phyloP scores from a whole-genome alignment of 495 filamentous ascomycete genomes.

The Chaetomidium leptoderma region DNA sequence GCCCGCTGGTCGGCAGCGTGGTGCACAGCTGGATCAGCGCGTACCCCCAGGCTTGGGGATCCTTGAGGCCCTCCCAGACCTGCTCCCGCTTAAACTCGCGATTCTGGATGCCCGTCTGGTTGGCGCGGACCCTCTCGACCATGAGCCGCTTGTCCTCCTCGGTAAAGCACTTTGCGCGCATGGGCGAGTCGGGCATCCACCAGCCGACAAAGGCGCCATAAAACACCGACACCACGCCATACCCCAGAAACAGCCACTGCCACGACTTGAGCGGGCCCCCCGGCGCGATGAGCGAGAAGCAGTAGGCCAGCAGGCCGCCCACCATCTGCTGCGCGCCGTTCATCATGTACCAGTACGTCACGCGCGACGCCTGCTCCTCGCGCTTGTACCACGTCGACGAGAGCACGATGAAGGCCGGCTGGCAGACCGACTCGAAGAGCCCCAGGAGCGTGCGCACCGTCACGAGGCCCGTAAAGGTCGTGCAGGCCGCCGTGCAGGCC shows the following conservation, averaged over 20 bases:
- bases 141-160: slow-evolving; percentile 55
- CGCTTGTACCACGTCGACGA: slow-evolving; percentile 71
- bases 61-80: slow-evolving; percentile 44
- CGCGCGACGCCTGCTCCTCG: slow-evolving; percentile 59
- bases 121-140: slow-evolving; percentile 54
- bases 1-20: slow-evolving; percentile 62
- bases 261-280: slow-evolving; percentile 45
- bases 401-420: slow-evolving; percentile 57
- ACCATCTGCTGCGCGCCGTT: slow-evolving; percentile 57
- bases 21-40: slow-evolving; percentile 60
- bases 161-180: slow-evolving; percentile 56
- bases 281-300: slow-evolving; percentile 50
- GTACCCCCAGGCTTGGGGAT: slow-evolving; percentile 48
- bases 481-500: slow-evolving; percentile 56
- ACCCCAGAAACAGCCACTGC: slow-evolving; percentile 51
- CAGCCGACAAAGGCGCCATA: slow-evolving; percentile 57
- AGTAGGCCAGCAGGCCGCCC: slow-evolving; percentile 54
- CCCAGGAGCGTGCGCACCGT: slow-evolving; percentile 59
- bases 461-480: slow-evolving; percentile 54
- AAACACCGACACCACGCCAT: slow-evolving; percentile 51
- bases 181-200: slow-evolving; percentile 60
- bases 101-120: slow-evolving; percentile 65
- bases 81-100: slow-evolving; percentile 48
- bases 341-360: slow-evolving; percentile 72
- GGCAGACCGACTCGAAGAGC: slow-evolving; percentile 64